Evolutionary conservation across 2,329 filamentous ascomycete genomes (phyloP).

Genomic region (Lecanosticta acicola): DNA sequence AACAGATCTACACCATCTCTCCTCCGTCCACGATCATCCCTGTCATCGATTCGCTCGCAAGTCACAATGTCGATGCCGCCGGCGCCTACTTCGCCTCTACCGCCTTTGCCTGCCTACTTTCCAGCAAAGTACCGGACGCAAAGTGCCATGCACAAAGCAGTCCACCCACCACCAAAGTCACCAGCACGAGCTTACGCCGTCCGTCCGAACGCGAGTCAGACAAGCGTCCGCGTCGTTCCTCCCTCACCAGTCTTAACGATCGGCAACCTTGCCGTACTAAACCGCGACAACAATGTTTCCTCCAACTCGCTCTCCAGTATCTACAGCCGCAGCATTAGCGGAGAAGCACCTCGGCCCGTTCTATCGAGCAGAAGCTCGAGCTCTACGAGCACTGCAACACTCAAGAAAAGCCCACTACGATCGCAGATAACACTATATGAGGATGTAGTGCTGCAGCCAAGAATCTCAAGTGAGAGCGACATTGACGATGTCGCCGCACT

Average conservation of each 20-base stretch:
- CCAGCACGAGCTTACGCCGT: conserved; percentile 5
- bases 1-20: conserved; percentile 16
- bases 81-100: conserved; percentile 22
- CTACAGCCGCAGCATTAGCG: conserved; percentile 28
- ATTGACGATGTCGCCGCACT: conserved; percentile 17
- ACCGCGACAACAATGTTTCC: conserved; percentile 16
- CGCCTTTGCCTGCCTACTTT: conserved; percentile 25
- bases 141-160: conserved; percentile 12
- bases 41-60: conserved; percentile 20
- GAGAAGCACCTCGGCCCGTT: conserved; percentile 8
- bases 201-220: conserved; percentile 6
- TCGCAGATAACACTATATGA: conserved; percentile 10
- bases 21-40: conserved; percentile 22
- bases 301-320: conserved; percentile 25
- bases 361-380: conserved; percentile 12
- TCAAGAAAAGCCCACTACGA: conserved; percentile 15
- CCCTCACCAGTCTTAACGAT: conserved; percentile 13
- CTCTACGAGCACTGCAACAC: conserved; percentile 14
- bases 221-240: conserved; percentile 11
- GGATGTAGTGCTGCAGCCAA: conserved; percentile 1
- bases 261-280: conserved; percentile 8
- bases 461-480: conserved; percentile 3
- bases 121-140: conserved; percentile 14
- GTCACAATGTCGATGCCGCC: conserved; percentile 15
- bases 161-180: conserved; percentile 13